Percentiles rank a stretch among this genome's conserved stretches.
Conservation (phyloP, 78 protist genomes). For the Guillardia theta region DNA sequence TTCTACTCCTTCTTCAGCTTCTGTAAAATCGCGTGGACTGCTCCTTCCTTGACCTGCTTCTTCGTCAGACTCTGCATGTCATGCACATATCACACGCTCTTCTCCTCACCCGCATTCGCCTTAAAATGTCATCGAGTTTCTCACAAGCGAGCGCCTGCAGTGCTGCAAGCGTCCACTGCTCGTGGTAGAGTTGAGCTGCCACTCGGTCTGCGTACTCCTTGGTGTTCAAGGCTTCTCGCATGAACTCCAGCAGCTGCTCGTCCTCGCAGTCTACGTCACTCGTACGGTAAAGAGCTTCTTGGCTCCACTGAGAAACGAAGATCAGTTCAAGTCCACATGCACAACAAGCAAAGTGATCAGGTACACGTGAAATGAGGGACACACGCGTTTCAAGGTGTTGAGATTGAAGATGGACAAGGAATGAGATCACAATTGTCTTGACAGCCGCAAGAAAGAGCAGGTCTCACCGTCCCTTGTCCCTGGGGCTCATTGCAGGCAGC, state of each 20-base stretch:
- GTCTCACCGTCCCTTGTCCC: conserved; percentile 1
- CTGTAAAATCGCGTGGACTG: neutral
- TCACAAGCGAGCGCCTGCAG: neutral
- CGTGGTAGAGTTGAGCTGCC: neutral
- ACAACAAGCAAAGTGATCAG: no score
- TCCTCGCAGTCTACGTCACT: neutral
- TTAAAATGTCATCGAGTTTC: neutral
- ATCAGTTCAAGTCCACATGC: no score
- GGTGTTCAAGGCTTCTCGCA: neutral
- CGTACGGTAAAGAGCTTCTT: neutral
- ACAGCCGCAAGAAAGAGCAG: neutral
- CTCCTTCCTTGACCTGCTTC: conserved; percentile 22
- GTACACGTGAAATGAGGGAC: no score
- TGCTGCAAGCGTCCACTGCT: neutral
- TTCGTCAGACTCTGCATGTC: neutral
- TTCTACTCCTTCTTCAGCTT: no score
- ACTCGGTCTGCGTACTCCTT: neutral
- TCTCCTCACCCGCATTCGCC: neutral
- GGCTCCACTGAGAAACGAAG: neutral
- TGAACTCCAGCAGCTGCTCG: neutral
- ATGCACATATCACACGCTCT: neutral
- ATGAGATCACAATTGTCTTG: no score
- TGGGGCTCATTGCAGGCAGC: conserved; percentile 16
- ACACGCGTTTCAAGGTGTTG: no score
- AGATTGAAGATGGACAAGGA: no score